phyloP scores from a whole-genome alignment of 148 eudicot genomes.

The Suaeda aralocaspica region DNA sequence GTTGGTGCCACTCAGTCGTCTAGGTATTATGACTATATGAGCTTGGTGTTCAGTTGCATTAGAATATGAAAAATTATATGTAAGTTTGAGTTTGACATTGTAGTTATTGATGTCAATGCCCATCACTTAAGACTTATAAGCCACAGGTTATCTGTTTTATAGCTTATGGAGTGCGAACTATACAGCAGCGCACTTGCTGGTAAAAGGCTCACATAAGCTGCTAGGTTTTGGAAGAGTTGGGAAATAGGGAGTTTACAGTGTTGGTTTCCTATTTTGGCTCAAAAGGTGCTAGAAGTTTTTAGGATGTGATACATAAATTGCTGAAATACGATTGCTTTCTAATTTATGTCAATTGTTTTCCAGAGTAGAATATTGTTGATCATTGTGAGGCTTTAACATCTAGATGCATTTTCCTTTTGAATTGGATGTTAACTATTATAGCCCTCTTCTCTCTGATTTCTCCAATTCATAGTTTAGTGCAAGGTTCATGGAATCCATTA shows the following conservation, averaged over 20 bases:
- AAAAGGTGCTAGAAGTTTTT: neutral
- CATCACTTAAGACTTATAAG: neutral
- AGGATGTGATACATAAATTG: no score
- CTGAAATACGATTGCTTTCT: neutral
- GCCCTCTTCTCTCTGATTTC: no score
- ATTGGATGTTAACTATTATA: neutral
- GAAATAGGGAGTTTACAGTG: neutral
- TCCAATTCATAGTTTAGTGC: neutral
- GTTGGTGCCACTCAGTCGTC: slow-evolving; percentile 6
- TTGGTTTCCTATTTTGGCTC: neutral
- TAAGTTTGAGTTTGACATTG: neutral
- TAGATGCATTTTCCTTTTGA: no score
- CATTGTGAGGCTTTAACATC: neutral
- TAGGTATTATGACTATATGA: neutral
- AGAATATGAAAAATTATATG: neutral
- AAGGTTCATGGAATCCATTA: neutral
- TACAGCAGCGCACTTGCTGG: neutral
- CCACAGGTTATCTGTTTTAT: neutral
- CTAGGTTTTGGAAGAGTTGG: no score
- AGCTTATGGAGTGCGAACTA: slow-evolving; percentile 2
- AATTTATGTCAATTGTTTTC: neutral
- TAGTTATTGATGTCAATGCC: no score
- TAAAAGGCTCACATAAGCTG: no score
- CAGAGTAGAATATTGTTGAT: neutral
- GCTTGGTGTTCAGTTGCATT: no score